Evolutionary conservation across 805 yeast genomes (phyloP).

Genomic region (Yamadazyma nakazawae): DNA sequence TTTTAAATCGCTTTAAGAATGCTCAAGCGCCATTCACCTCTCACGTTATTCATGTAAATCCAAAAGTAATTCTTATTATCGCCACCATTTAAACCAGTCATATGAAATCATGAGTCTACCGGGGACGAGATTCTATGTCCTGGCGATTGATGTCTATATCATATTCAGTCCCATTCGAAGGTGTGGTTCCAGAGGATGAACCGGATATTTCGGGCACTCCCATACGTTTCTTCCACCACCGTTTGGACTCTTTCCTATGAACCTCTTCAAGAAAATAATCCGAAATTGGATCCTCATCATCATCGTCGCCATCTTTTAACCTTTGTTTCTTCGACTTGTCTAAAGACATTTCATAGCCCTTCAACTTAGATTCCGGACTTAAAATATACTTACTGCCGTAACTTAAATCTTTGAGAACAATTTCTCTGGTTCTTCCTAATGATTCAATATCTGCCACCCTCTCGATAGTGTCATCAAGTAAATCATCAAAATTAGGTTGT

Average conservation of each 20-base stretch:
- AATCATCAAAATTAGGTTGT: conserved; percentile 66
- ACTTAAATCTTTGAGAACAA: conserved; percentile 66
- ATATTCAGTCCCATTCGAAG: conserved; percentile 12
- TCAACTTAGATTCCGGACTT: conserved; percentile 11
- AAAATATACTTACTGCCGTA: conserved; percentile 44
- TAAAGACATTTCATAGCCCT: conserved; percentile 1
- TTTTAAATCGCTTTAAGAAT: no score
- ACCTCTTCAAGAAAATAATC: conserved; percentile 45
- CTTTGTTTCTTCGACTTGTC: conserved; percentile 11
- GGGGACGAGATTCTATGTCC: not conserved
- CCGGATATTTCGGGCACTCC: not conserved
- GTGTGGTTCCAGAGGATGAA: not conserved
- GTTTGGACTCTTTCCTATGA: conserved; percentile 49
- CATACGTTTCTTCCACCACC: conserved; percentile 50
- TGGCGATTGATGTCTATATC: conserved; percentile 12
- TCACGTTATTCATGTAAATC: no score
- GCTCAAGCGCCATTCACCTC: no score
- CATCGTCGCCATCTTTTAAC: conserved; percentile 14
- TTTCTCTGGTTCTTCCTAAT: conserved; percentile 71
- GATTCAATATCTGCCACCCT: conserved; percentile 76
- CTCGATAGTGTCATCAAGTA: conserved; percentile 60
- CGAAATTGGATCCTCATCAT: conserved; percentile 16
- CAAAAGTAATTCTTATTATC: not conserved
- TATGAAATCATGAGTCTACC: not conserved
- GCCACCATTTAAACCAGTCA: not conserved